These are phyloP conservation scores for Cryptococcus amylolentus DNA, from an alignment of 1,284 basidiomycete genomes.

Conservation along the genomic window DNA sequence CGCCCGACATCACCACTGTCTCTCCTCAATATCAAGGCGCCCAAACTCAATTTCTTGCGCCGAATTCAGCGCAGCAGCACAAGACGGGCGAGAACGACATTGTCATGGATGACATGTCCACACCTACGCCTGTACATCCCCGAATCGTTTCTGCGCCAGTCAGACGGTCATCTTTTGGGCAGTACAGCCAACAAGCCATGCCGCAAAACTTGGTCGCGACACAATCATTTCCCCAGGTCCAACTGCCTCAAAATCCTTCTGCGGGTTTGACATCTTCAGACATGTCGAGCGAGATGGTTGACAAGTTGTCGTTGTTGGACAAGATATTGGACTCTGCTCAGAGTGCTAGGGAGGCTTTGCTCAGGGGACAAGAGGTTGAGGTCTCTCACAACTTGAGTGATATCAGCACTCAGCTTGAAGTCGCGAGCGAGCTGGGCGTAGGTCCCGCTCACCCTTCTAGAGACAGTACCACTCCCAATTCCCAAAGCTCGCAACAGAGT, in stretches of 20 bases:
- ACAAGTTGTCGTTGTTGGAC: slow-evolving; percentile 39
- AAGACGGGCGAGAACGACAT: slow-evolving; percentile 17
- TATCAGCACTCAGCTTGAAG: slow-evolving; percentile 41
- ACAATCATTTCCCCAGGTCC: not conserved
- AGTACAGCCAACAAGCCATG: slow-evolving; percentile 2
- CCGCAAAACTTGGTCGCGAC: not conserved
- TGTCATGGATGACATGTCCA: slow-evolving; percentile 40
- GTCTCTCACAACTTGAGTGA: slow-evolving; percentile 37
- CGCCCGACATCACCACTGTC: slow-evolving; percentile 27
- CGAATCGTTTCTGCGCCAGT: not conserved
- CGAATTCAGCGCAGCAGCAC: not conserved
- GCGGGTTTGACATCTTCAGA: slow-evolving; percentile 12
- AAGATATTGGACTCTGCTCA: slow-evolving; percentile 41
- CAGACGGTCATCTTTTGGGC: slow-evolving; percentile 16
- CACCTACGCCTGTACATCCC: slow-evolving; percentile 17
- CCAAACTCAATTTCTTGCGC: not conserved
- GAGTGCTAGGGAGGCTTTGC: slow-evolving; percentile 35
- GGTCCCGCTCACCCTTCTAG: slow-evolving; percentile 33
- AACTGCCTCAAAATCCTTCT: not conserved
- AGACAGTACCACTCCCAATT: slow-evolving; percentile 26
- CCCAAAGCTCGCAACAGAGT: slow-evolving; percentile 8
- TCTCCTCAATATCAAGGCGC: slow-evolving; percentile 7
- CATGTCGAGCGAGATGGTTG: slow-evolving; percentile 26
- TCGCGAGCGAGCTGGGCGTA: slow-evolving; percentile 39
- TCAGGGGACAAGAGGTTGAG: slow-evolving; percentile 36